Evolutionary conservation across 371 early-diverging fungal species (phyloP).

Genomic region (Actinomortierella wolfii): DNA sequence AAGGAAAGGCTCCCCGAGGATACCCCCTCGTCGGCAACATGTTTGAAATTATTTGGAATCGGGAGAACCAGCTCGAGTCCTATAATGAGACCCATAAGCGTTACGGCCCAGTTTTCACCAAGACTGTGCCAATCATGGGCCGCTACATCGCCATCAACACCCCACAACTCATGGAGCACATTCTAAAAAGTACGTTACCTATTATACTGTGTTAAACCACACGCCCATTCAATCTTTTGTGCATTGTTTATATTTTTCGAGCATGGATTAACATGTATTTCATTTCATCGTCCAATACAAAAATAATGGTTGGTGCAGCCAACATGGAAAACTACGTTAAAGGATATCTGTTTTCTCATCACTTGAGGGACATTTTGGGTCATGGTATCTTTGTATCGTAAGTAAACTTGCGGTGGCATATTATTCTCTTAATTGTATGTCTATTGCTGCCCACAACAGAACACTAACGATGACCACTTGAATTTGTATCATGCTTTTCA

Average conservation of each 20-base stretch:
- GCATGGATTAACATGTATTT: too few relatives aligned
- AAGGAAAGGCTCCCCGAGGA: constrained; percentile 9
- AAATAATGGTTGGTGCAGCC: constrained; percentile 1
- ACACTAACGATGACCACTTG: too few relatives aligned
- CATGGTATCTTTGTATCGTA: constrained; percentile 58
- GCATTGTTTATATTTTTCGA: too few relatives aligned
- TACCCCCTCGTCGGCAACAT: constrained; percentile 30
- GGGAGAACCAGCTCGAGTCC: constrained; percentile 7
- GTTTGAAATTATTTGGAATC: constrained; percentile 3
- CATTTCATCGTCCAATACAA: background rate
- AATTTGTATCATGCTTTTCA: too few relatives aligned
- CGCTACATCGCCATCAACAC: constrained; percentile 22
- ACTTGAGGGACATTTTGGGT: constrained; percentile 20
- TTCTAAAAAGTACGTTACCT: constrained; percentile 26
- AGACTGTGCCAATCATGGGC: constrained; percentile 23
- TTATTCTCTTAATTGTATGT: too few relatives aligned
- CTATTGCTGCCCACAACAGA: too few relatives aligned
- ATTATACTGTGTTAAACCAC: background rate
- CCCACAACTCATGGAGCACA: constrained; percentile 24
- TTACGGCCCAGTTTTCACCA: constrained; percentile 13
- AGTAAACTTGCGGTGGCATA: too few relatives aligned
- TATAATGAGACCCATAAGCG: constrained; percentile 7
- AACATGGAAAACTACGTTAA: constrained; percentile 35
- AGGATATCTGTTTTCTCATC: constrained; percentile 12
- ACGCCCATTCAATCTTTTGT: background rate